Conservation (phyloP, 192 early-diverging fungal genomes). For the Oehlia diaphana region DNA sequence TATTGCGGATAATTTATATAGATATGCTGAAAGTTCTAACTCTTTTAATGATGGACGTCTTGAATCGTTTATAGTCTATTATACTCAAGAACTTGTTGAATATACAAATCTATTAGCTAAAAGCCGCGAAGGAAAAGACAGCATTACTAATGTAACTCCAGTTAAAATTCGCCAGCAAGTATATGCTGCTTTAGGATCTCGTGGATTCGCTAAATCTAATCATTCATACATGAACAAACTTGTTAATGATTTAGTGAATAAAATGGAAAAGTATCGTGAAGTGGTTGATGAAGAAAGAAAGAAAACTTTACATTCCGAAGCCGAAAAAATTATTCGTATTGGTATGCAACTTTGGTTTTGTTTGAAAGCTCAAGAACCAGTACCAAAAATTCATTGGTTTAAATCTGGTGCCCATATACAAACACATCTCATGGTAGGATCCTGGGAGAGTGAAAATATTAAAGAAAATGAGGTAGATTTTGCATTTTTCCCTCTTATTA, state of each 20-base stretch:
- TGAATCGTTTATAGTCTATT: neutral
- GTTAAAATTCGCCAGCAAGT: slow-evolving; percentile 19
- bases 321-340: neutral
- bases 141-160: neutral
- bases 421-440: neutral
- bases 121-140: neutral
- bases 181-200: neutral
- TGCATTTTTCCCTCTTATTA: neutral
- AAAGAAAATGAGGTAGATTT: neutral
- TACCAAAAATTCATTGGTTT: neutral
- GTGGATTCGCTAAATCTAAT: neutral
- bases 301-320: neutral
- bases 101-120: neutral
- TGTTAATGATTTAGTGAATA: neutral
- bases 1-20: neutral
- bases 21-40: neutral
- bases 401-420: neutral
- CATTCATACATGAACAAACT: neutral
- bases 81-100: neutral
- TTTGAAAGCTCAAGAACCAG: slow-evolving; percentile 11
- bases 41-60: neutral
- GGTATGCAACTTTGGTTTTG: slow-evolving; percentile 2
- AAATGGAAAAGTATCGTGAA: neutral
- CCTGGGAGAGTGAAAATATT: neutral
- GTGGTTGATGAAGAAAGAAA: neutral